phyloP scores from a whole-genome alignment of 2,329 filamentous ascomycete genomes.

The Trichoderma brevicompactum region DNA sequence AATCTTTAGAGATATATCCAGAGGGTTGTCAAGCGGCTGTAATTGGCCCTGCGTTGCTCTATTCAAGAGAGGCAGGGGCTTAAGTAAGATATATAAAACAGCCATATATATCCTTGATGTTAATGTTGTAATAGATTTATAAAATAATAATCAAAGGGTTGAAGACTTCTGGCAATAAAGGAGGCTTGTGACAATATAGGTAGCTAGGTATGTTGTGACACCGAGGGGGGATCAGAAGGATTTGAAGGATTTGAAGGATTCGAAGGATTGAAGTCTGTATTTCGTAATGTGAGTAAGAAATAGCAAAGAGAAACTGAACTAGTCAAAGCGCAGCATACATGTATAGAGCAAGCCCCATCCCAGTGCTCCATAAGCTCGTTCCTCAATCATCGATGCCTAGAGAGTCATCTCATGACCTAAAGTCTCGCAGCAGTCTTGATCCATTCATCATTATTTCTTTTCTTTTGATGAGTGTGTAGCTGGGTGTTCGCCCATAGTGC shows the following conservation, averaged over 20 bases:
- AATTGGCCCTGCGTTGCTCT: background rate
- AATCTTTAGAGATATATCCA: background rate
- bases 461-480: background rate
- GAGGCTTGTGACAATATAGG: background rate
- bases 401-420: too few species aligned
- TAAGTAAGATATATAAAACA: background rate
- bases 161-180: background rate
- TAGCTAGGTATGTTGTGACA: background rate
- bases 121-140: background rate
- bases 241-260: too few species aligned
- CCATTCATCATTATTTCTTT: too few species aligned
- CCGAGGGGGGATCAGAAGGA: too few species aligned
- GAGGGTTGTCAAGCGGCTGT: background rate
- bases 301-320: too few species aligned
- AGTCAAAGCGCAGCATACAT: too few species aligned
- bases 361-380: too few species aligned
- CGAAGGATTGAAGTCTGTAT: too few species aligned
- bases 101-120: background rate
- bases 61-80: background rate
- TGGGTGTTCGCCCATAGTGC: background rate
- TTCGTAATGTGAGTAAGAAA: too few species aligned
- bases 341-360: too few species aligned
- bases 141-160: background rate
- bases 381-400: too few species aligned
- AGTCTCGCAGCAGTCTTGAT: too few species aligned